Evolutionary conservation across 495 filamentous ascomycete genomes (phyloP), one percentile per base, ranked within the genome.

Genomic region (Daldinia decipiens): DNA sequence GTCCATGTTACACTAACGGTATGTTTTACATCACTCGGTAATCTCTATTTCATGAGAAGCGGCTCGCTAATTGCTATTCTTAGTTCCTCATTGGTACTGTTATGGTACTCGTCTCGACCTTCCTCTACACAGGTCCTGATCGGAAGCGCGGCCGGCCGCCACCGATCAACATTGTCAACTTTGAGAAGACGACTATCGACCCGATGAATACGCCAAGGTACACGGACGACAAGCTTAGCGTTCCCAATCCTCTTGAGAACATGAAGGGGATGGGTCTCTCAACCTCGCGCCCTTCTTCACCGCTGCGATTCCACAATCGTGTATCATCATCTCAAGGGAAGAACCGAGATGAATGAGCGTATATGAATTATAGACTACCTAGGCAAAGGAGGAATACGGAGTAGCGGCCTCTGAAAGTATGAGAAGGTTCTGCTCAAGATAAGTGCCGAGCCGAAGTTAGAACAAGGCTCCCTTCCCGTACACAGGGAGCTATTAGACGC

Each of bases 61-160:
- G 57, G 21, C 51, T 26, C 56, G 38, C 62, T 78, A 57, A 74
- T 59, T n/a, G 19, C 8, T 24, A 24, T 17, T 15, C 69, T 5
- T 73, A 98, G 95, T 97, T 94, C 77, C 55, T 96, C 31, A 64
- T 95, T 52, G 95, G 95, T 34, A 91, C 93, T 1, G 83, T 84
- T 36, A 78, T 93, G 56, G 93, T 98, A 4, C 76, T 97, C 12
- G 83, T 87, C 57, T 90, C 94, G 26, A 97, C 93, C 4, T 97
- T 92, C 62, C 86, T 98, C 34, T 98, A 97, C 81, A 93, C 88
- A 56, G 84, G 83, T 11, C 77, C 81, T 21, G 82, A 88, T 36
- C 80, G 83, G 43, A 82, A 83, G 34, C 83, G 86, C 47, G 77
- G 78, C 43, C 85, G 88, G n/a, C 90, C 92, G 8, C 87, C 91